These are phyloP conservation scores for Mimosa pudica DNA, from an alignment of 306 rosid genomes.

Conservation along the genomic window DNA sequence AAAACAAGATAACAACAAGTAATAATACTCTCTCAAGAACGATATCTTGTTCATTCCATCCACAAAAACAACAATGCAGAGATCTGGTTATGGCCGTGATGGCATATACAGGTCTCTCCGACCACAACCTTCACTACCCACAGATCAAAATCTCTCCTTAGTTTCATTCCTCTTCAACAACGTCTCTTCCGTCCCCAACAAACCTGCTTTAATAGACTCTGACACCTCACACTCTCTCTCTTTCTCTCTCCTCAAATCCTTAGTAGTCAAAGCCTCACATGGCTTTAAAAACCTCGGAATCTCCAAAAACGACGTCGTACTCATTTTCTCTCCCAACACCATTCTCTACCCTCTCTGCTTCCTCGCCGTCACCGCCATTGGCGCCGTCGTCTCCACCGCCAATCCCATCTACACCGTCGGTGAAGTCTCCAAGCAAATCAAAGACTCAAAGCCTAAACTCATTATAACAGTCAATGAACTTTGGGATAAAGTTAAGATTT, in stretches of 20 bases:
- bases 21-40: neutral
- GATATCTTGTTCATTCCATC: neutral
- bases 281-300: slow-evolving; percentile 56
- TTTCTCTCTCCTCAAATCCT: slow-evolving; percentile 55
- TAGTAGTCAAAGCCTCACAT: slow-evolving; percentile 52
- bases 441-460: slow-evolving; percentile 73
- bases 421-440: slow-evolving; percentile 70
- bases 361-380: slow-evolving; percentile 59
- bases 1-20: too few species aligned
- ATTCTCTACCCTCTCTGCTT: slow-evolving; percentile 58
- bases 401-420: slow-evolving; percentile 68
- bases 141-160: slow-evolving; percentile 52
- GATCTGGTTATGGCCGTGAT: slow-evolving; percentile 78
- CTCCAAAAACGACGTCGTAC: slow-evolving; percentile 74
- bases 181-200: slow-evolving; percentile 48
- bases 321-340: slow-evolving; percentile 76
- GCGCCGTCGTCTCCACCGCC: slow-evolving; percentile 75
- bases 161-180: slow-evolving; percentile 65
- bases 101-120: slow-evolving; percentile 74
- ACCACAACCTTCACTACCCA: slow-evolving; percentile 57
- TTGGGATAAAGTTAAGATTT: slow-evolving; percentile 59
- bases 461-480: slow-evolving; percentile 61
- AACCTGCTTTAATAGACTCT: slow-evolving; percentile 68
- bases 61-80: slow-evolving; percentile 57
- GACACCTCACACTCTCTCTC: slow-evolving; percentile 53